These are phyloP conservation scores for Posidonia oceanica DNA, from an alignment of 116 monocot genomes.

Conservation along the genomic window DNA sequence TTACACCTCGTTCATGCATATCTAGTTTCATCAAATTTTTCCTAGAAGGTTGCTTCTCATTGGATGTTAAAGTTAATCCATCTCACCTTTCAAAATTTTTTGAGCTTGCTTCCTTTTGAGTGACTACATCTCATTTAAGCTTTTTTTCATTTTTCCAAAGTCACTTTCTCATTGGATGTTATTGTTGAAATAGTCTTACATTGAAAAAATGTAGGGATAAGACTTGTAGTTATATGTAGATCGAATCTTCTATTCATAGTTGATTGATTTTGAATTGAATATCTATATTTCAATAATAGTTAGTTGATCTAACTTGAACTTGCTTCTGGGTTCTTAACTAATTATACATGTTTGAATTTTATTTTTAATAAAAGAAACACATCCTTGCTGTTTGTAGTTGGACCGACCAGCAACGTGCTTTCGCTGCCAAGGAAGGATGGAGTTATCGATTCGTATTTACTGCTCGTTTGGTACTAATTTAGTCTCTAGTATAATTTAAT, in stretches of 20 bases:
- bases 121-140: too few relatives aligned
- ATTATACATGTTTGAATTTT: neutral
- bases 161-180: too few relatives aligned
- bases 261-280: too few relatives aligned
- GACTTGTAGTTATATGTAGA: neutral
- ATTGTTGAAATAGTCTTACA: too few relatives aligned
- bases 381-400: slow-evolving; percentile 33
- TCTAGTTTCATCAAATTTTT: neutral
- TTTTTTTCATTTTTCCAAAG: too few relatives aligned
- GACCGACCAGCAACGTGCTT: slow-evolving; percentile 83
- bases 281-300: too few relatives aligned
- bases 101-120: too few relatives aligned
- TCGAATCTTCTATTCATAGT: too few relatives aligned
- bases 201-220: neutral
- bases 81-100: too few relatives aligned
- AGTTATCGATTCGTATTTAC: slow-evolving; percentile 75
- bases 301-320: too few relatives aligned
- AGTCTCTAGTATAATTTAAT: too few relatives aligned
- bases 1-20: neutral
- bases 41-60: neutral
- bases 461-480: slow-evolving; percentile 57
- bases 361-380: neutral
- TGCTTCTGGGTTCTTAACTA: neutral
- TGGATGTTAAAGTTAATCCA: too few relatives aligned
- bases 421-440: slow-evolving; percentile 87